Evolutionary conservation across 768 basidiomycete genomes (phyloP).

Genomic region (Mrakia gelida): DNA sequence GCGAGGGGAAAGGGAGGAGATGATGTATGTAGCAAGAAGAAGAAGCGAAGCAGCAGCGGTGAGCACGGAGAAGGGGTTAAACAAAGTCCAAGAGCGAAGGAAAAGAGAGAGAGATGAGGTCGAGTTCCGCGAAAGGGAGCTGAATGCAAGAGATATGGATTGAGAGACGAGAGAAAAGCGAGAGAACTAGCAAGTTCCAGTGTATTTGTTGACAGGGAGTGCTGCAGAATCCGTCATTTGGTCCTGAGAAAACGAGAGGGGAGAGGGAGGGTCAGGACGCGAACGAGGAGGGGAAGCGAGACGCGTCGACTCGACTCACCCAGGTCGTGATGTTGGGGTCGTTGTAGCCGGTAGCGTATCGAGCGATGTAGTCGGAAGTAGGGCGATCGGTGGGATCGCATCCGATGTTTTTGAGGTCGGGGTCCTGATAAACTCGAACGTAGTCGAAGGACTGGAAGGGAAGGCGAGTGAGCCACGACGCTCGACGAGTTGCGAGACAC

Average conservation of each 20-base stretch:
- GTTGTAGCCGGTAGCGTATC: background rate
- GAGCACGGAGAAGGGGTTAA: too few relatives aligned
- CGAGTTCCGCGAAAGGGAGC: too few relatives aligned
- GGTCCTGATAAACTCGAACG: slow-evolving; percentile 7
- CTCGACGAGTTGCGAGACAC: background rate
- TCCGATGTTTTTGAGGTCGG: slow-evolving; percentile 16
- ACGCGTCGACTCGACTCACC: background rate
- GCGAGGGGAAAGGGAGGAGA: too few relatives aligned
- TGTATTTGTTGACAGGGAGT: background rate
- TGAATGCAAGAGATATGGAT: too few relatives aligned
- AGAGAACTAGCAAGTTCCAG: background rate
- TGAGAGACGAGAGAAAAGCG: too few relatives aligned
- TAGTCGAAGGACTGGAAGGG: background rate
- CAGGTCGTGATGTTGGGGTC: slow-evolving; percentile 20
- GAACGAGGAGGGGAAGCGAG: background rate
- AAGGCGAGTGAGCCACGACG: background rate
- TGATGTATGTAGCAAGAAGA: too few relatives aligned
- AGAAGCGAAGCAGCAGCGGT: too few relatives aligned
- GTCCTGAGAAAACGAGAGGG: background rate
- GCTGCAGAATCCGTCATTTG: slow-evolving; percentile 9
- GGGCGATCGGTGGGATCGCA: slow-evolving; percentile 13
- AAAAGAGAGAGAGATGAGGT: too few relatives aligned
- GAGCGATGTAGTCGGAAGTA: slow-evolving; percentile 16
- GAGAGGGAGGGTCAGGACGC: background rate
- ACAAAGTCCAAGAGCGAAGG: too few relatives aligned